These are phyloP conservation scores for Ulmus americana DNA, from an alignment of 331 rosid genomes.

Conservation along the genomic window DNA sequence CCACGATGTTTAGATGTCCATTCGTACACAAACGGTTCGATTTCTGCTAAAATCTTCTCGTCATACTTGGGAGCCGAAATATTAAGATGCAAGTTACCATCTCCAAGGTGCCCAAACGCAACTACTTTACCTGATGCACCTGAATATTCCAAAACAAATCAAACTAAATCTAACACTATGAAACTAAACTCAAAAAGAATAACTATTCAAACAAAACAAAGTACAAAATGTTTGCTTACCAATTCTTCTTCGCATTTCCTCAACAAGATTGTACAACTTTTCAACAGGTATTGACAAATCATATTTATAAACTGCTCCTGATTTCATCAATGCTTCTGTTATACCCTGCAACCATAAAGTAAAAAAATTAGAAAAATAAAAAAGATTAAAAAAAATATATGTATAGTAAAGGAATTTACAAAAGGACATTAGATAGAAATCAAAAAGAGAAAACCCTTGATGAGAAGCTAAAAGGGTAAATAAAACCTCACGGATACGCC, in stretches of 20 bases:
- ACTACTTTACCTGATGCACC: slow-evolving; percentile 61
- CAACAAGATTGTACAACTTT: slow-evolving; percentile 62
- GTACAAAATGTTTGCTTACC: slow-evolving; percentile 38
- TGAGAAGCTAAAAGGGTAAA: slow-evolving; percentile 7
- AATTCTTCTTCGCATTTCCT: slow-evolving; percentile 68
- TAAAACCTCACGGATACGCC: slow-evolving; percentile 86
- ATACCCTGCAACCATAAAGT: slow-evolving; percentile 51
- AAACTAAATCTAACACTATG: not conserved
- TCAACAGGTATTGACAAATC: slow-evolving; percentile 84
- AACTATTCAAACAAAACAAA: slow-evolving; percentile 11
- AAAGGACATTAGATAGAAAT: not conserved
- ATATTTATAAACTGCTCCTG: slow-evolving; percentile 83
- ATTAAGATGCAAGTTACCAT: slow-evolving; percentile 86
- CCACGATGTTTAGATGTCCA: slow-evolving; percentile 84
- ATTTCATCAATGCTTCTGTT: slow-evolving; percentile 77
- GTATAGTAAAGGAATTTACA: not conserved
- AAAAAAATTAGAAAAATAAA: not conserved
- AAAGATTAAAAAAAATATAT: not conserved
- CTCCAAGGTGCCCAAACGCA: slow-evolving; percentile 94
- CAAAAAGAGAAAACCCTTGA: not conserved
- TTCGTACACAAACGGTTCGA: slow-evolving; percentile 91
- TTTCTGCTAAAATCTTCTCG: slow-evolving; percentile 59
- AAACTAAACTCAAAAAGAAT: not conserved
- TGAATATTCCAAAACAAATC: slow-evolving; percentile 17
- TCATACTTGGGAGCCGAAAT: slow-evolving; percentile 67